phyloP scores from a whole-genome alignment of 2,329 filamentous ascomycete genomes.

The Curvularia eragrostidis region DNA sequence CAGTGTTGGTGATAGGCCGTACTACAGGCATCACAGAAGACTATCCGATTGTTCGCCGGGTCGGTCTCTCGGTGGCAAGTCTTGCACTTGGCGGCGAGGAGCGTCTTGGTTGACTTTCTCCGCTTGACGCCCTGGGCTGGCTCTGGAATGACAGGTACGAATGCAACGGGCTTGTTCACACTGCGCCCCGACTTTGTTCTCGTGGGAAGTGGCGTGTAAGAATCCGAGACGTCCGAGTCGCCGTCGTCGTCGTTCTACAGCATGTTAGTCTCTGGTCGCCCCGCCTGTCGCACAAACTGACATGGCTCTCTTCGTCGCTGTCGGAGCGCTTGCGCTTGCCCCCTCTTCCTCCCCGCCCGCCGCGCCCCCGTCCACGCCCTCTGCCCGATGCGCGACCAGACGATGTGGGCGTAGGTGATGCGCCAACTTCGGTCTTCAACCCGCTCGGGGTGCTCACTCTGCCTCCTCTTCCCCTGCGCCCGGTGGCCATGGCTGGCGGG shows the following conservation, averaged over 20 bases:
- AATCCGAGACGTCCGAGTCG: conserved; percentile 51
- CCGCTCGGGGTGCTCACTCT: conserved; percentile 42
- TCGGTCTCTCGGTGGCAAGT: conserved; percentile 75
- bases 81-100: conserved; percentile 68
- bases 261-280: conserved; percentile 23
- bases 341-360: conserved; percentile 45
- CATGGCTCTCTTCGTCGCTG: conserved; percentile 46
- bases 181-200: conserved; percentile 79
- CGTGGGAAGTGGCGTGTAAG: conserved; percentile 64
- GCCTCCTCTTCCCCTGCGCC: conserved; percentile 44
- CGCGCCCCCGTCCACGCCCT: conserved; percentile 47
- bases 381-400: conserved; percentile 46
- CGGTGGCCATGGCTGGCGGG: conserved; percentile 39
- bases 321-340: conserved; percentile 51
- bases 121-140: conserved; percentile 59
- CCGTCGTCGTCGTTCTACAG: conserved; percentile 40
- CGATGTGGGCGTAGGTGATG: conserved; percentile 25
- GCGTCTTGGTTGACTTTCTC: conserved; percentile 63
- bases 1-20: conserved; percentile 81
- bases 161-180: conserved; percentile 69
- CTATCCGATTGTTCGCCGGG: conserved; percentile 77
- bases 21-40: conserved; percentile 85
- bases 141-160: conserved; percentile 63
- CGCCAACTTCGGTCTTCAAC: conserved; percentile 40
- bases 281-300: conserved; percentile 27